Percentiles rank a stretch among this genome's conserved stretches.
These are phyloP conservation scores for Yamadazyma akitaensis DNA, from an alignment of 805 yeast genomes.

Conservation along the genomic window DNA sequence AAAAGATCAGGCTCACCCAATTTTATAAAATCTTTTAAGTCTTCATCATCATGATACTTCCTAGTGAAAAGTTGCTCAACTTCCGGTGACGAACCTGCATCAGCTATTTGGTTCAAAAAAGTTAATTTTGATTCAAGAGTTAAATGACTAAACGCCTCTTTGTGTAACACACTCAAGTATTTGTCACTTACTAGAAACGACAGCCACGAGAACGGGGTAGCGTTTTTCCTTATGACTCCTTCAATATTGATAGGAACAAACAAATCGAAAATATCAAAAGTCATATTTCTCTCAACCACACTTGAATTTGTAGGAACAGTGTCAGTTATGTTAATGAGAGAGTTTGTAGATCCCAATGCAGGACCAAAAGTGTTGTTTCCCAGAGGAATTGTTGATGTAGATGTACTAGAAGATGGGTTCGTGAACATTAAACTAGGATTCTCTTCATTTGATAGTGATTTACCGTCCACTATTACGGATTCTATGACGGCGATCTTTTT, in stretches of 20 bases:
- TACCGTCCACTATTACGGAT: no score
- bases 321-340: not conserved
- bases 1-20: not conserved
- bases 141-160: constrained; percentile 6
- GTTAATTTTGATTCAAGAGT: constrained; percentile 8
- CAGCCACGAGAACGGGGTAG: constrained; percentile 11
- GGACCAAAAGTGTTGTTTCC: no score
- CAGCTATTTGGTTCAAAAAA: constrained; percentile 11
- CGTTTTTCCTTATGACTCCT: constrained; percentile 6
- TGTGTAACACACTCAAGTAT: constrained; percentile 1
- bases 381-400: no score
- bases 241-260: constrained; percentile 6
- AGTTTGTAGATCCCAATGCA: no score
- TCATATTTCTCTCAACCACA: not conserved
- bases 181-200: constrained; percentile 8
- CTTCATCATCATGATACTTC: constrained; percentile 14
- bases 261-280: constrained; percentile 6
- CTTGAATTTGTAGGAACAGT: not conserved
- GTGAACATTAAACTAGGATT: no score
- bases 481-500: no score
- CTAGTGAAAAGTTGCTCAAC: constrained; percentile 3
- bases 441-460: no score
- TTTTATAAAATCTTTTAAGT: constrained; percentile 9
- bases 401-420: no score
- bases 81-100: constrained; percentile 9